Conservation (phyloP, 1,284 basidiomycete species). For the Microbotryomycetes sp. region DNA sequence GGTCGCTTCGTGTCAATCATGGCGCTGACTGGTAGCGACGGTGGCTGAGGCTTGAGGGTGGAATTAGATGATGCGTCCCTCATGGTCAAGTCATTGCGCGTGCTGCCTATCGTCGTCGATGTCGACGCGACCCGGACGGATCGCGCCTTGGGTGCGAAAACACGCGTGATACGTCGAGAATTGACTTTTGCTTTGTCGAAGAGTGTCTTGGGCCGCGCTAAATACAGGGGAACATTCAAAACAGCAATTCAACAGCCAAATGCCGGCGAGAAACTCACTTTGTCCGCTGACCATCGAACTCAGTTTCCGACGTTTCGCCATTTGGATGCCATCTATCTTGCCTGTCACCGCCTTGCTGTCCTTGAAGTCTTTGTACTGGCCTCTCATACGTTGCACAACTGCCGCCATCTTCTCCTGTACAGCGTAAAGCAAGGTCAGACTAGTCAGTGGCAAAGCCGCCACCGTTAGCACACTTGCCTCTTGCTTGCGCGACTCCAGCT, state of each 20-base stretch:
- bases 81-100: too few species aligned
- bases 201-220: background rate
- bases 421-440: background rate
- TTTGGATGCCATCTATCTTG: slow-evolving; percentile 11
- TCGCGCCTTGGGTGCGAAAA: background rate
- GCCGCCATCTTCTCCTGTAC: slow-evolving; percentile 17
- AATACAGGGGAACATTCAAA: background rate
- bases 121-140: too few species aligned
- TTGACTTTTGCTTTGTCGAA: background rate
- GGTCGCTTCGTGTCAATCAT: too few species aligned
- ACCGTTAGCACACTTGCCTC: slow-evolving; percentile 8
- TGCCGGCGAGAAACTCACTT: background rate
- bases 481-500: slow-evolving; percentile 14
- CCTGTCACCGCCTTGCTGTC: slow-evolving; percentile 7
- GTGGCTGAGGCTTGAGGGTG: too few species aligned
- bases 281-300: background rate
- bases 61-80: too few species aligned
- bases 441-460: too few species aligned
- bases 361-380: slow-evolving; percentile 9
- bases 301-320: slow-evolving; percentile 12
- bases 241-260: too few species aligned
- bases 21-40: too few species aligned
- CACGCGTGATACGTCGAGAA: background rate
- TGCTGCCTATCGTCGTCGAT: too few species aligned
- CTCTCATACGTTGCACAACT: slow-evolving; percentile 11